phyloP scores from a whole-genome alignment of 202 grass and related monocot species.

The Hordeum pubiflorum region DNA sequence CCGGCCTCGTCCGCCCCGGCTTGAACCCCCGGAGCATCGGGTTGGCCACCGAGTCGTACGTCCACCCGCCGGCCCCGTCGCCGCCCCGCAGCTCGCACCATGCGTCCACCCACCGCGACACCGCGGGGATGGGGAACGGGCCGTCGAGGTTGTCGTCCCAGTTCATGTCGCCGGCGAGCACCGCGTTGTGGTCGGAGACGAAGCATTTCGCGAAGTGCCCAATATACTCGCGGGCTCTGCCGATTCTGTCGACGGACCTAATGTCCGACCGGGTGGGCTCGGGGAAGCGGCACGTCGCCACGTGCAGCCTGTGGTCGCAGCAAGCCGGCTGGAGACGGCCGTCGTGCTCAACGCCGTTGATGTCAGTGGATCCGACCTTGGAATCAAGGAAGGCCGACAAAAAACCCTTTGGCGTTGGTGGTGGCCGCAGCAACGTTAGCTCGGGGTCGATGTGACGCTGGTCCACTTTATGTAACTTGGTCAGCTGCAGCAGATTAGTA shows the following conservation, averaged over 20 bases:
- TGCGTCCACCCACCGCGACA: not conserved
- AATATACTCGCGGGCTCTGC: not conserved
- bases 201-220: not conserved
- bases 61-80: not conserved
- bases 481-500: not conserved
- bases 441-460: not conserved
- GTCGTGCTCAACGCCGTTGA: not conserved
- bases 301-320: not conserved
- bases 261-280: not conserved
- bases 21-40: not conserved
- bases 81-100: not conserved
- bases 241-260: not conserved
- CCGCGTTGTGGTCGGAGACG: not conserved
- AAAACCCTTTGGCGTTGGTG: not conserved
- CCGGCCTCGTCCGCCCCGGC: conserved; percentile 23
- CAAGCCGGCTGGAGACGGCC: not conserved
- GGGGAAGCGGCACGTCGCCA: not conserved
- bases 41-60: conserved; percentile 29
- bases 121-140: not conserved
- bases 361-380: not conserved
- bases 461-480: not conserved
- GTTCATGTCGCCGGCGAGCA: not conserved
- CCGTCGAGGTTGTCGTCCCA: not conserved
- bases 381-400: not conserved
- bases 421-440: not conserved